Percentiles rank a stretch among this genome's conserved stretches.
phyloP scores from a whole-genome alignment of 2,329 filamentous ascomycete genomes.

The Talaromyces marneffei region DNA sequence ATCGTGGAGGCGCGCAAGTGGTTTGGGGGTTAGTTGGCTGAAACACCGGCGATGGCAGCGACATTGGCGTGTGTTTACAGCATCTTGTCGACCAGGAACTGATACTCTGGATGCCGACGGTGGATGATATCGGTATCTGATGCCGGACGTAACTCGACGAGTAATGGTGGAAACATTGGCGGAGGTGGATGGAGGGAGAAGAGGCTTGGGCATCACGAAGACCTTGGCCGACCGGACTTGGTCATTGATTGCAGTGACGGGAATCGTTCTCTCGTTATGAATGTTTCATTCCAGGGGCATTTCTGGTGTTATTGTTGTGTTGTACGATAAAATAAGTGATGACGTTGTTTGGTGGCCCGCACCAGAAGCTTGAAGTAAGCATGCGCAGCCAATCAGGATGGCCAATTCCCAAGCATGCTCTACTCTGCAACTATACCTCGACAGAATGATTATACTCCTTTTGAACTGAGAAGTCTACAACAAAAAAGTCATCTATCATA shows the following conservation, averaged over 20 bases:
- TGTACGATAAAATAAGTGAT: not conserved
- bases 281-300: not conserved
- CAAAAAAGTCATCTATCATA: too few species aligned
- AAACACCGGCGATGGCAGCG: slow-evolving; percentile 8
- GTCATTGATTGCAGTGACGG: not conserved
- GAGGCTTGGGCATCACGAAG: slow-evolving; percentile 27
- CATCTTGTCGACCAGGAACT: not conserved
- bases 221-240: not conserved
- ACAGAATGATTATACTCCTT: too few species aligned
- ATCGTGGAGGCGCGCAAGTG: slow-evolving; percentile 9
- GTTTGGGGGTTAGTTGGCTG: slow-evolving; percentile 5
- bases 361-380: not conserved
- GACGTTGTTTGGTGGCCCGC: not conserved
- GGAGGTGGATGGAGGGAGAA: slow-evolving; percentile 1
- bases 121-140: not conserved
- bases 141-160: slow-evolving; percentile 7
- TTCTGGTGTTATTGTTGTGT: not conserved
- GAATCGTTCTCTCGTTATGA: not conserved
- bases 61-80: not conserved
- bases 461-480: too few species aligned
- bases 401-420: slow-evolving; percentile 1
- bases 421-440: too few species aligned
- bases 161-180: slow-evolving; percentile 4
- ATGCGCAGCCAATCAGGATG: slow-evolving; percentile 3
- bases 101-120: not conserved